Evolutionary conservation across 2,329 filamentous ascomycete species (phyloP).

Genomic region (Triangularia verruculosa): DNA sequence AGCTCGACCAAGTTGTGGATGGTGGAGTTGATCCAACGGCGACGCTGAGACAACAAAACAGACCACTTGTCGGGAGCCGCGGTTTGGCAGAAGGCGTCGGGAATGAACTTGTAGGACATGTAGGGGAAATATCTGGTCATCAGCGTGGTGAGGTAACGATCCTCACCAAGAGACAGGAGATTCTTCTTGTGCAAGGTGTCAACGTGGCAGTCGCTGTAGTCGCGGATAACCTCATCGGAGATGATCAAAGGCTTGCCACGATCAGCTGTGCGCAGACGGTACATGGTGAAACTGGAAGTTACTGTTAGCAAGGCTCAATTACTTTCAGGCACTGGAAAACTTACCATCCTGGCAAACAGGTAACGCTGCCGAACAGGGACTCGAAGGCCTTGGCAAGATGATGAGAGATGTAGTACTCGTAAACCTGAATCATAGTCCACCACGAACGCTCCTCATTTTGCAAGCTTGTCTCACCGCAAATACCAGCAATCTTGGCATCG

Average conservation of each 20-base stretch:
- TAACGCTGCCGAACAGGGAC: conserved; percentile 77
- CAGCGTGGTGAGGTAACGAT: conserved; percentile 93
- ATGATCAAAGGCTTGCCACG: conserved; percentile 94
- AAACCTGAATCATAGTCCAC: conserved; percentile 99
- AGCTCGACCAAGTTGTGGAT: conserved; percentile 94
- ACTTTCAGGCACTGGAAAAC: conserved; percentile 38
- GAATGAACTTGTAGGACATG: conserved; percentile 95
- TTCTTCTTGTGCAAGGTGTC: conserved; percentile 98
- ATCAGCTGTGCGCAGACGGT: conserved; percentile 88
- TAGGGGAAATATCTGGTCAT: conserved; percentile 97
- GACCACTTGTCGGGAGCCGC: conserved; percentile 93
- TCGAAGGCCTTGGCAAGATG: conserved; percentile 96
- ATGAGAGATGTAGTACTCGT: conserved; percentile 99
- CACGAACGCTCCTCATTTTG: conserved; percentile 93
- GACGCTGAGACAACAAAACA: conserved; percentile 92
- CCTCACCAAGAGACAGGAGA: conserved; percentile 85
- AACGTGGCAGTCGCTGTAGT: conserved; percentile 84
- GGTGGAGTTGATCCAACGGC: conserved; percentile 99
- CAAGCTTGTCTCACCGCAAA: conserved; percentile 93
- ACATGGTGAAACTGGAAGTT: conserved; percentile 87
- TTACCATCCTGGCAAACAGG: conserved; percentile 98
- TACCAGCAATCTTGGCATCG: conserved; percentile 93
- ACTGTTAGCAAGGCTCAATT: conserved; percentile 37
- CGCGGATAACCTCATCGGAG: conserved; percentile 78
- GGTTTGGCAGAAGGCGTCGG: conserved; percentile 89